These are phyloP conservation scores for Beta vulgaris DNA, from an alignment of 148 eudicot species.

Conservation along the genomic window DNA sequence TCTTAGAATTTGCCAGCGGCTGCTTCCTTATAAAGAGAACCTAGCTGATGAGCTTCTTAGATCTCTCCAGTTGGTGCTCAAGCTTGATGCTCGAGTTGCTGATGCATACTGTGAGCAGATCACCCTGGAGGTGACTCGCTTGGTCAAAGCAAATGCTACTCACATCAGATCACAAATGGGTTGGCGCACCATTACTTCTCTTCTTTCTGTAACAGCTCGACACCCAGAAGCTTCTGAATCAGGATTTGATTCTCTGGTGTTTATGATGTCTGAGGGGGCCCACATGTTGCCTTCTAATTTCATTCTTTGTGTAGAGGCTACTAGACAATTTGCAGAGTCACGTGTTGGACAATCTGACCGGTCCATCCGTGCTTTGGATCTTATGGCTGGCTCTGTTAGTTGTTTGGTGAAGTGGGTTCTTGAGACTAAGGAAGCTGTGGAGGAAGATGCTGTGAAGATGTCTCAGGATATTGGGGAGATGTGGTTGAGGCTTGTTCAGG, in stretches of 20 bases:
- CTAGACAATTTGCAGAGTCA: conserved; percentile 75
- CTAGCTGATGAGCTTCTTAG: conserved; percentile 85
- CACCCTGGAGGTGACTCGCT: conserved; percentile 81
- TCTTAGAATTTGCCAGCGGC: conserved; percentile 71
- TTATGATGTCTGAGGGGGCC: conserved; percentile 69
- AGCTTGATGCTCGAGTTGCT: conserved; percentile 88
- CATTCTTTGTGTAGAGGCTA: conserved; percentile 56
- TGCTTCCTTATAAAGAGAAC: conserved; percentile 86
- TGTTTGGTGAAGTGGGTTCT: conserved; percentile 54
- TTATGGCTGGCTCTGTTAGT: conserved; percentile 60
- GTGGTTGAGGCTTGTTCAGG: conserved; percentile 86
- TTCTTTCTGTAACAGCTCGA: conserved; percentile 69
- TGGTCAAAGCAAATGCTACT: conserved; percentile 79
- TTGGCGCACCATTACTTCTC: conserved; percentile 78
- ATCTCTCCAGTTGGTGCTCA: conserved; percentile 76
- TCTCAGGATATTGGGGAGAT: conserved; percentile 73
- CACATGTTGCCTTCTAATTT: conserved; percentile 70
- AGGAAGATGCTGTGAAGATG: conserved; percentile 51
- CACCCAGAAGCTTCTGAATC: conserved; percentile 83
- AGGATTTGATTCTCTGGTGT: conserved; percentile 64
- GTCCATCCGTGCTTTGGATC: conserved; percentile 61
- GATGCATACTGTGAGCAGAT: conserved; percentile 91
- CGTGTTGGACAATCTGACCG: conserved; percentile 66
- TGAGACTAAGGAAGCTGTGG: conserved; percentile 51
- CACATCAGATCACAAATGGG: conserved; percentile 81